phyloP scores from a whole-genome alignment of 169 alveolate genomes.

The Blepharisma undulans region DNA sequence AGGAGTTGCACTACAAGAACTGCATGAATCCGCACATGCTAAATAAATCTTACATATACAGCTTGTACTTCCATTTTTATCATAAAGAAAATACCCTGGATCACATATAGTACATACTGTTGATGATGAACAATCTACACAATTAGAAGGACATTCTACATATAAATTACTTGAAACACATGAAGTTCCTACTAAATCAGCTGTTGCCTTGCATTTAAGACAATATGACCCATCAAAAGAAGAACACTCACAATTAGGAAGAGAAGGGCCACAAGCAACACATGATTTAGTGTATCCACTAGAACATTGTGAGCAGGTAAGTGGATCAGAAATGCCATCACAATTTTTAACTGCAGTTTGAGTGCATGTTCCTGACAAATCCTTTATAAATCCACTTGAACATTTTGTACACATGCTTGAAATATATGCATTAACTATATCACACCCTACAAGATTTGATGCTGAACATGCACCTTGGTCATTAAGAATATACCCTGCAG shows the following conservation, averaged over 20 bases:
- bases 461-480: neutral
- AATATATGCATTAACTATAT: neutral
- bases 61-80: no score
- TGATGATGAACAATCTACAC: neutral
- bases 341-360: neutral
- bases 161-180: no score
- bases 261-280: neutral
- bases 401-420: neutral
- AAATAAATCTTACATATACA: no score
- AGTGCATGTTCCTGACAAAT: neutral
- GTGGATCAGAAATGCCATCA: neutral
- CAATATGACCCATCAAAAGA: no score
- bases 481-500: neutral
- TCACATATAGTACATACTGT: neutral
- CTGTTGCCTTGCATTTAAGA: neutral
- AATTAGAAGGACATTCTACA: neutral
- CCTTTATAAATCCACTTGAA: neutral
- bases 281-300: neutral
- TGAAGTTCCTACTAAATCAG: neutral
- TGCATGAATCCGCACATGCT: no score
- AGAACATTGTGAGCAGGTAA: neutral
- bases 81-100: neutral
- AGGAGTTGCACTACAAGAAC: no score
- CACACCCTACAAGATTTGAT: neutral
- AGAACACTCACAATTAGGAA: neutral